Percentiles rank a stretch among this genome's conserved stretches.
These are phyloP conservation scores for Pholiota adiposa DNA, from an alignment of 1,284 basidiomycete genomes.

Conservation along the genomic window DNA sequence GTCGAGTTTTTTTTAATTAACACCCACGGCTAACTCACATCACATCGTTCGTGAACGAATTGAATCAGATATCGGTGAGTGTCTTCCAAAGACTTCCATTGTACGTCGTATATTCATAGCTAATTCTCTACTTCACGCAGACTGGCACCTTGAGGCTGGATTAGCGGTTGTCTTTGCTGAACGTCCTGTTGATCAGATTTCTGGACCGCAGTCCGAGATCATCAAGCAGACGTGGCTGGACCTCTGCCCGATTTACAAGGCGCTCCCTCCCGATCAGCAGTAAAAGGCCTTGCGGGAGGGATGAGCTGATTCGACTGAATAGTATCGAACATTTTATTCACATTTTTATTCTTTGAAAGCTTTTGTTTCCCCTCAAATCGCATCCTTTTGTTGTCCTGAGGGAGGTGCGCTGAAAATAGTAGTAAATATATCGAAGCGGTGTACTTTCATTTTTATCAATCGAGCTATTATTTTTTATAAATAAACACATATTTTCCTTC, in stretches of 20 bases:
- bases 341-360: too few species aligned
- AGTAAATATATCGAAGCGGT: background rate
- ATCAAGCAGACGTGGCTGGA: constrained; percentile 35
- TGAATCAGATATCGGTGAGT: constrained; percentile 16
- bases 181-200: constrained; percentile 30
- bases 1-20: background rate
- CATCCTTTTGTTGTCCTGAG: background rate
- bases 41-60: background rate
- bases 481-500: too few species aligned
- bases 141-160: constrained; percentile 35
- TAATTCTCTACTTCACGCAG: constrained; percentile 6
- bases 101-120: background rate
- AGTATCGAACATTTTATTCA: too few species aligned
- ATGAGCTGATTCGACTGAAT: too few species aligned
- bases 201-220: constrained; percentile 30
- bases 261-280: constrained; percentile 28
- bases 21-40: background rate
- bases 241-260: constrained; percentile 39
- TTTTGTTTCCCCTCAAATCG: background rate
- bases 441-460: background rate
- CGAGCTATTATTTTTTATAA: background rate
- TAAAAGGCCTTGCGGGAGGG: too few species aligned
- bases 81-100: background rate
- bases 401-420: background rate
- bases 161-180: constrained; percentile 47